A percentile compares a stretch with the other conserved stretches of the same genome.
Conservation (phyloP, 257 asterid species). For the Lantana camara region DNA sequence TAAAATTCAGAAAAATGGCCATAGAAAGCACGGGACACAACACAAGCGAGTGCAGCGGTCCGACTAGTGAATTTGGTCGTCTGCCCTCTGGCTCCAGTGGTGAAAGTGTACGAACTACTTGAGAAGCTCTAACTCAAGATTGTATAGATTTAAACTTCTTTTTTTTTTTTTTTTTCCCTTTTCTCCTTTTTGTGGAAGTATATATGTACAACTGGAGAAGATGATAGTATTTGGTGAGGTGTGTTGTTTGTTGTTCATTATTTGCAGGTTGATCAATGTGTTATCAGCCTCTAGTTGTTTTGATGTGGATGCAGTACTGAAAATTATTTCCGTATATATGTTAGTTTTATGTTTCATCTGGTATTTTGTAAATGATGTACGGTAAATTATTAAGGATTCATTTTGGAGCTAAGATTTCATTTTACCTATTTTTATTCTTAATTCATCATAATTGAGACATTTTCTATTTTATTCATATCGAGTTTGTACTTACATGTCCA, state of each 20-base stretch:
- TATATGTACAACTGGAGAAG: neutral
- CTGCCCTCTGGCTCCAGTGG: slow-evolving; percentile 75
- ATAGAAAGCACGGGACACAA: slow-evolving; percentile 52
- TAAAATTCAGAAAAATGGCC: slow-evolving; percentile 76
- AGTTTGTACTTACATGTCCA: no score
- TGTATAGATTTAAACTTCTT: neutral
- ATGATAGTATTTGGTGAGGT: neutral
- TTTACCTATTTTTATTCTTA: no score
- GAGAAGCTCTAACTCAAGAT: slow-evolving; percentile 23
- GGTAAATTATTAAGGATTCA: no score
- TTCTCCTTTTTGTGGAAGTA: neutral
- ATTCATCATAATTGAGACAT: no score
- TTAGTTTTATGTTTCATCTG: no score
- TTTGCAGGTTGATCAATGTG: neutral
- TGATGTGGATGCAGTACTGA: neutral
- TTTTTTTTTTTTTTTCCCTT: no score
- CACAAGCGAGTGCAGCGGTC: slow-evolving; percentile 65
- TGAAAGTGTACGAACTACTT: slow-evolving; percentile 45
- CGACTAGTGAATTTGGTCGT: slow-evolving; percentile 60
- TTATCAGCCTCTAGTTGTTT: neutral
- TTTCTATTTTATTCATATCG: no score
- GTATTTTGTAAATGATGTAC: no score
- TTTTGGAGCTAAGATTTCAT: no score
- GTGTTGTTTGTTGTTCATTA: neutral
- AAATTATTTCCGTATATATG: no score